Base-by-base conservation (phyloP, 495 filamentous ascomycete species). In the Penicillium goetzii region DNA sequence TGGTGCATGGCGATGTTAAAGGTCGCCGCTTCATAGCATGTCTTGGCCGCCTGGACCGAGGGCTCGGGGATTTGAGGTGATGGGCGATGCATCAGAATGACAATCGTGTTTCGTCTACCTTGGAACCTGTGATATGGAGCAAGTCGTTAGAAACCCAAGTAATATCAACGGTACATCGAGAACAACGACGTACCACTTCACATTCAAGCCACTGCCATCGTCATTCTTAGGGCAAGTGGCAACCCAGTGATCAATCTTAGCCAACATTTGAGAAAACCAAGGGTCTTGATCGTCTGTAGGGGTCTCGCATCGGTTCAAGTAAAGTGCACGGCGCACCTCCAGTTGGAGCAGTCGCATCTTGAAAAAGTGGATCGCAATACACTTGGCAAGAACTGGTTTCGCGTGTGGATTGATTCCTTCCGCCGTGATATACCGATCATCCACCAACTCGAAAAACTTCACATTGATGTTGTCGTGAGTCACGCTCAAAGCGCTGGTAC, bases 61-160 rank as follows among this genome's bases (percentile, higher is more conserved):
- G 94, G 94, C 62, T 90, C 87, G 0, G 94, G 91, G 2, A 98
- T 84, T 72, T 97, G 94, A 9, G 93, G 93, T 1, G 91, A 96
- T 23, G 94, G 94, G 4, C 93, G 86, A 70, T 88, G 91, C 58
- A 97, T 83, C 57, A 91, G 88, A 60, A 96, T 85, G 45, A 95
- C 75, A 83, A 98, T 95, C 14, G 88, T 91, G 68, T 97, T 89
- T 68, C 88, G 89, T 68, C 90, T 80, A 12, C 86, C 88, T 52
- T 82, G 81, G 68, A 96, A 95, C 90, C 90, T 92, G 36, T 14
- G 65, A 25, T 61, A 19, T 40, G 7, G 7, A 15, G 34, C 7
- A 32, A 1, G 7, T 40, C 5, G 26, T 55, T 28, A 55, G 59
- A 11, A n/a, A 32, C 17, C 5, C 8, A 12, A 19, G 33, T 21